These are phyloP conservation scores for Letharia columbiana DNA, from an alignment of 495 filamentous ascomycete species.

Conservation along the genomic window DNA sequence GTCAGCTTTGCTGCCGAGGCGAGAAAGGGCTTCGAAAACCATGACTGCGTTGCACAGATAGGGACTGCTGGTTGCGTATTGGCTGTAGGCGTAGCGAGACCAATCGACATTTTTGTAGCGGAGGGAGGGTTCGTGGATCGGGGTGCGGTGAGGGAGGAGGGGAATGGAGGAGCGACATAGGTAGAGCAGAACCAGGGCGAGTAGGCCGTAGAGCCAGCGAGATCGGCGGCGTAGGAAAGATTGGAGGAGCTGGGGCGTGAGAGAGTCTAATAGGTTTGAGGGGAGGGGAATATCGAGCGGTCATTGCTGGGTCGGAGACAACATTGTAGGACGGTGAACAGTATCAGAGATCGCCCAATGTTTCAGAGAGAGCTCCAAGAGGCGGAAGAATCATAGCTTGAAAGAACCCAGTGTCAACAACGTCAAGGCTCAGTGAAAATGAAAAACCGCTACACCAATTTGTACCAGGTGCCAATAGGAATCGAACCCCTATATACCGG, in stretches of 20 bases:
- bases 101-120: slow-evolving; percentile 37
- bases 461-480: no score
- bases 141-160: slow-evolving; percentile 5
- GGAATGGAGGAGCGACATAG: slow-evolving; percentile 13
- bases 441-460: no score
- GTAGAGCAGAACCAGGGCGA: slow-evolving; percentile 14
- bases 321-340: slow-evolving; percentile 2
- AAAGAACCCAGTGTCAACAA: background rate
- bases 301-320: slow-evolving; percentile 7
- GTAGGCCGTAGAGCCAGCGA: slow-evolving; percentile 12
- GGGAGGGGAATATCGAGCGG: slow-evolving; percentile 14
- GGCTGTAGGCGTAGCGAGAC: slow-evolving; percentile 58
- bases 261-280: slow-evolving; percentile 12
- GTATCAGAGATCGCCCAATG: background rate
- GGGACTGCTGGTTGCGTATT: slow-evolving; percentile 59
- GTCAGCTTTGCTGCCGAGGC: slow-evolving; percentile 54
- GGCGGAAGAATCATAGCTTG: background rate
- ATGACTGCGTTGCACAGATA: slow-evolving; percentile 73
- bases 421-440: background rate
- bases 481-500: no score
- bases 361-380: background rate
- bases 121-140: slow-evolving; percentile 18
- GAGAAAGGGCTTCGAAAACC: slow-evolving; percentile 57
- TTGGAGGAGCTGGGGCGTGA: background rate
- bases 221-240: slow-evolving; percentile 10